Percentiles rank a stretch among this genome's conserved stretches.
Conservation (phyloP, 129 eudicot species). For the Pseudognaphalium luteoalbum region DNA sequence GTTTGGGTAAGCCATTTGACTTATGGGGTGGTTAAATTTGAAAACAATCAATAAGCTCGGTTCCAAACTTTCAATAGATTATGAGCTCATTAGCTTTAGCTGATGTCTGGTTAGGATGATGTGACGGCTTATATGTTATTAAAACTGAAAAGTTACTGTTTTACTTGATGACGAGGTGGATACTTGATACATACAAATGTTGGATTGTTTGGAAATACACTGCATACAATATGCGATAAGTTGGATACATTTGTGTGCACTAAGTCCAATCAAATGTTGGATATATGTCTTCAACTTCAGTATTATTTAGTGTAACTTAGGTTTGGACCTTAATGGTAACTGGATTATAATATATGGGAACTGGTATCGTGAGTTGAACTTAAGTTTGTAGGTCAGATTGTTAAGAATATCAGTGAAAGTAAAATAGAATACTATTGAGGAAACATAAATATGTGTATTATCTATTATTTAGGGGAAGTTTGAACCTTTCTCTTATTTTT, state of each 20-base stretch:
- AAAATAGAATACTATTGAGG: neutral
- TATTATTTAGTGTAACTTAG: neutral
- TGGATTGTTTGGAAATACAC: neutral
- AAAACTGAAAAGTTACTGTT: no score
- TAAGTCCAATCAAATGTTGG: neutral
- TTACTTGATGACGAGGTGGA: neutral
- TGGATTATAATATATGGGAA: neutral
- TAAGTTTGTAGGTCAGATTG: neutral
- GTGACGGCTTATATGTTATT: neutral
- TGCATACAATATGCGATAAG: neutral
- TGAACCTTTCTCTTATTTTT: neutral
- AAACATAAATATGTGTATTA: neutral
- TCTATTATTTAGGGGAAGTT: neutral
- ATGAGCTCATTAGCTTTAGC: neutral
- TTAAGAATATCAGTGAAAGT: neutral
- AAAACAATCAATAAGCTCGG: neutral
- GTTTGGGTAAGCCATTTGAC: neutral
- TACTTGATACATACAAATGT: neutral
- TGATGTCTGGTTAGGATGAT: neutral
- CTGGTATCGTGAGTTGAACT: no score
- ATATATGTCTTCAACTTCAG: neutral
- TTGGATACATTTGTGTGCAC: neutral
- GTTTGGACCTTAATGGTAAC: neutral
- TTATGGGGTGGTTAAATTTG: neutral
- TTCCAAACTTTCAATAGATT: no score